A percentile compares a stretch with the other conserved stretches of the same genome.
Conservation (phyloP, 257 asterid genomes). For the Pogostemon cablin region DNA sequence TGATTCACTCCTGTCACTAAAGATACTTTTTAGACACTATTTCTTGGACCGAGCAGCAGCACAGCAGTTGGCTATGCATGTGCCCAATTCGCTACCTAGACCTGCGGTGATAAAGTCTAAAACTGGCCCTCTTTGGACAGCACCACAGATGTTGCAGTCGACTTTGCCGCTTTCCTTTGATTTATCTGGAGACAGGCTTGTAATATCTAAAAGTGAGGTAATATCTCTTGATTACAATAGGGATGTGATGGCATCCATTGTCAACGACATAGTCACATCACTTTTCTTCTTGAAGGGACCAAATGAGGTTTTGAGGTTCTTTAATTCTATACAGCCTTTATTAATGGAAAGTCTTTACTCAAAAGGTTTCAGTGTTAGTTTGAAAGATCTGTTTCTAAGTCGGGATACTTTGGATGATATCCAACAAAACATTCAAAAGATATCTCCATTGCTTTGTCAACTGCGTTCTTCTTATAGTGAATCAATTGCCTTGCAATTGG, state of each 20-base stretch:
- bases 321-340: constrained; percentile 75
- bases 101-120: constrained; percentile 64
- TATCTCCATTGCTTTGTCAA: constrained; percentile 49
- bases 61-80: constrained; percentile 88
- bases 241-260: constrained; percentile 63
- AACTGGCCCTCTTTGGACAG: constrained; percentile 83
- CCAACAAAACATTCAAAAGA: constrained; percentile 53
- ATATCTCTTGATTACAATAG: constrained; percentile 52
- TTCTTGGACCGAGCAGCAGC: constrained; percentile 56
- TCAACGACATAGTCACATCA: constrained; percentile 73
- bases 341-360: constrained; percentile 77
- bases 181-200: constrained; percentile 72
- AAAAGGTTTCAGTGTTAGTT: constrained; percentile 77
- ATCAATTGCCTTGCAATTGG: constrained; percentile 64
- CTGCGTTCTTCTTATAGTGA: constrained; percentile 61
- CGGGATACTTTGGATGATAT: constrained; percentile 50
- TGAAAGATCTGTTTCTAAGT: constrained; percentile 71
- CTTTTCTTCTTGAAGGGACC: constrained; percentile 88
- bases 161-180: constrained; percentile 71
- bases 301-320: constrained; percentile 69
- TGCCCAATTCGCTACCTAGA: constrained; percentile 47
- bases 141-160: constrained; percentile 69
- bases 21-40: constrained; percentile 54
- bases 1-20: constrained; percentile 80
- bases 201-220: constrained; percentile 57